Conservation (phyloP, 345 rosid genomes). For the Hypericum perforatum region DNA sequence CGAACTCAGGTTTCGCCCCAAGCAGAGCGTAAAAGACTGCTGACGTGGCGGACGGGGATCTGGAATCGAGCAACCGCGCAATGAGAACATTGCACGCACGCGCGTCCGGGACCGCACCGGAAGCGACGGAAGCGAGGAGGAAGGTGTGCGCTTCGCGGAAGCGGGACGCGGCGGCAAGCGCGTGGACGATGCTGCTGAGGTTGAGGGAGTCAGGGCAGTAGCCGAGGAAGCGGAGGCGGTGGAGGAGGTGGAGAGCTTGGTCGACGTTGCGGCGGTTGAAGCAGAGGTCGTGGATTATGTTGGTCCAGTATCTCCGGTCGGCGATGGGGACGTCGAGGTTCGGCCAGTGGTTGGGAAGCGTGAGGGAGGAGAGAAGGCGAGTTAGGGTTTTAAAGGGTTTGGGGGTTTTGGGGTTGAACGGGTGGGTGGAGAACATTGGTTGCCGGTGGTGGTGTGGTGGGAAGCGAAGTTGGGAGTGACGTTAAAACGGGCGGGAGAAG, state of each 20-base stretch:
- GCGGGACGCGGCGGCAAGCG: constrained; percentile 50
- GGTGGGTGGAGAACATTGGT: no score
- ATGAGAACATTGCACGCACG: constrained; percentile 60
- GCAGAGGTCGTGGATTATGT: constrained; percentile 48
- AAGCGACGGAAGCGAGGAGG: constrained; percentile 31
- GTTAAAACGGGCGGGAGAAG: no score
- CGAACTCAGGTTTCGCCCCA: constrained; percentile 44
- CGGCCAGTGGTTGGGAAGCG: no score
- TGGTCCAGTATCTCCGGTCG: constrained; percentile 45
- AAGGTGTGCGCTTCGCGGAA: constrained; percentile 59
- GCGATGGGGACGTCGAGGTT: constrained; percentile 4
- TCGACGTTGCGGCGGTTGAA: constrained; percentile 28
- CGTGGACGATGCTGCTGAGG: constrained; percentile 57
- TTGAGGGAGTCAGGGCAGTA: constrained; percentile 50
- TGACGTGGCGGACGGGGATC: constrained; percentile 35
- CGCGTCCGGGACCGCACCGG: constrained; percentile 53
- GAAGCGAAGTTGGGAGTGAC: no score
- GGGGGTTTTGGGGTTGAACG: no score
- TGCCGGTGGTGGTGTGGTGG: no score
- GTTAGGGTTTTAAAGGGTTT: no score
- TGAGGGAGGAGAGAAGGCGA: no score
- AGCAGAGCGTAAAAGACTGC: constrained; percentile 36
- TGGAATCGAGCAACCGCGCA: constrained; percentile 56
- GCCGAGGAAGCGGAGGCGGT: constrained; percentile 39
- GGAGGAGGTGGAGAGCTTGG: constrained; percentile 42